Evolutionary conservation across 1,284 basidiomycete species (phyloP), one percentile per base, ranked within the genome.

Genomic region (Hortiboletus rubellus): DNA sequence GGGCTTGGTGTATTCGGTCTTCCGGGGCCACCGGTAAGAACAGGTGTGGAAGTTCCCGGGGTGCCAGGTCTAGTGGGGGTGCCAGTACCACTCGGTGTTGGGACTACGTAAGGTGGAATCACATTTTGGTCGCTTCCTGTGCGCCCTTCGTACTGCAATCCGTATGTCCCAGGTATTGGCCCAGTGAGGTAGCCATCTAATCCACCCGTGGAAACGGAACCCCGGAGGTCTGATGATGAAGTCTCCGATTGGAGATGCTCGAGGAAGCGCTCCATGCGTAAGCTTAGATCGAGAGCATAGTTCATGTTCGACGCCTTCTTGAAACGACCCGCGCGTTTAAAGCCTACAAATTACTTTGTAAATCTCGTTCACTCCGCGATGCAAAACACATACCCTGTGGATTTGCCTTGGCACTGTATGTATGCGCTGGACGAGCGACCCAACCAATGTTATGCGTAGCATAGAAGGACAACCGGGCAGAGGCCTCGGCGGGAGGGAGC

Each of bases 301-400:
- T 95, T 95, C 88, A 94, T 91, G 73, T 95, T 94, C 1, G 85
- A 87, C 0, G 91, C 91, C 74, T 94, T 94, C 80, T 94, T 94
- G 80, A 94, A 94, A 33, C 91, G 84, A 59, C 93, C 93, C n/a
- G 89, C 87, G 52, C 93, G 89, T 54, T 83, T 80, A 76, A 85
- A 94, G 0, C 89, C 91, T 72, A 37, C 7, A 17, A 43, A 48
- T 8, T 17, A 15, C 7, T 14, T 48, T 40, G 40, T 14, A 24
- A 54, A 27, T 33, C 5, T 22, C 14, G 36, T 31, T 12, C 7
- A 45, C 7, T 3, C 3, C 6, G 14, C 7, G 36, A 22, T 12
- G 33, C 3, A 5, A 34, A 8, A 34, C 7, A 45, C 51, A 10
- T 50, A 69, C 65, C 67, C 50, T 63, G 53, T 31, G 63, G 58